These are phyloP conservation scores for Gloeostereum incarnatum DNA, from an alignment of 768 basidiomycete genomes.

Conservation along the genomic window DNA sequence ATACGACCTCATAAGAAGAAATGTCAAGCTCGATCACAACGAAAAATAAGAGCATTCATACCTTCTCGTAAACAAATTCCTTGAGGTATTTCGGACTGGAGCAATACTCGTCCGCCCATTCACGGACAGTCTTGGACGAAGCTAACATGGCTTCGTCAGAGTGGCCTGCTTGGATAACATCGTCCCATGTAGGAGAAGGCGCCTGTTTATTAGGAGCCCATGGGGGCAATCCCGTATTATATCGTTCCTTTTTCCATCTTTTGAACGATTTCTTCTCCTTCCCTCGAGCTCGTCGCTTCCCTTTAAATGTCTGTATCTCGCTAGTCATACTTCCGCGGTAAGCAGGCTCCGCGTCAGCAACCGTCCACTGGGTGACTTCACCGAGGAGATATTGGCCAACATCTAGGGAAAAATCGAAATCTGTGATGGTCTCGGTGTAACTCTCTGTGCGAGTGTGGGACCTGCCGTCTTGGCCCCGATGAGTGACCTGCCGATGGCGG, in stretches of 20 bases:
- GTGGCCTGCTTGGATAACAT: slow-evolving; percentile 11
- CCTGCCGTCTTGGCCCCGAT: slow-evolving; percentile 22
- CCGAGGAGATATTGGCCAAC: slow-evolving; percentile 30
- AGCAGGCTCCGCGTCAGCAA: slow-evolving; percentile 53
- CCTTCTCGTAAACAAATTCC: slow-evolving; percentile 48
- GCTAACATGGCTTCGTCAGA: not conserved
- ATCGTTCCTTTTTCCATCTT: slow-evolving; percentile 34
- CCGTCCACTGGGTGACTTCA: slow-evolving; percentile 41
- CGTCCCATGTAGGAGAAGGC: slow-evolving; percentile 33
- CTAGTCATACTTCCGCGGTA: slow-evolving; percentile 55
- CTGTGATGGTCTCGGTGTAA: slow-evolving; percentile 51
- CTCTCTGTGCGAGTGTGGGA: slow-evolving; percentile 28
- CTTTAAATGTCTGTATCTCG: slow-evolving; percentile 37
- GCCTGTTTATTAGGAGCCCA: slow-evolving; percentile 23
- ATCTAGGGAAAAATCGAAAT: slow-evolving; percentile 65
- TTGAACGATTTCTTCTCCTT: slow-evolving; percentile 33
- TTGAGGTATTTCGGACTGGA: slow-evolving; percentile 41
- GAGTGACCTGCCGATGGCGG: slow-evolving; percentile 35
- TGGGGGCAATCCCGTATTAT: slow-evolving; percentile 39
- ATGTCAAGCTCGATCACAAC: not conserved
- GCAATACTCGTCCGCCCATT: slow-evolving; percentile 59
- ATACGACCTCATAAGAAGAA: slow-evolving; percentile 8
- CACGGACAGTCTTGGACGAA: slow-evolving; percentile 26
- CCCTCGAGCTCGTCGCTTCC: slow-evolving; percentile 26
- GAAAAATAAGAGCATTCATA: slow-evolving; percentile 10